These are phyloP conservation scores for Aureobasidium sp. DNA, from an alignment of 2,329 filamentous ascomycete genomes.

Conservation along the genomic window DNA sequence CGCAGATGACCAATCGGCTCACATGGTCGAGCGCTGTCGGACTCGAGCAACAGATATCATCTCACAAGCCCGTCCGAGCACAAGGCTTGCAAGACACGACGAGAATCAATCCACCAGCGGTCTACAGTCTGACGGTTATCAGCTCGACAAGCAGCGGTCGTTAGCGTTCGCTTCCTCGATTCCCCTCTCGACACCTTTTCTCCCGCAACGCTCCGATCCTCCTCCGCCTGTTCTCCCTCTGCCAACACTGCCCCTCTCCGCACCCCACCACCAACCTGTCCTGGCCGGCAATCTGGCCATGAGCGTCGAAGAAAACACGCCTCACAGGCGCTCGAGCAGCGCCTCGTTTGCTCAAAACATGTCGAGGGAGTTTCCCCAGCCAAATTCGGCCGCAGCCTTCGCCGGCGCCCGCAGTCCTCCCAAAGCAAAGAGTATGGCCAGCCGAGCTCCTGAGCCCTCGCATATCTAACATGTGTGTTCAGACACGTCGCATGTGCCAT, in stretches of 20 bases:
- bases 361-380: conserved; percentile 6
- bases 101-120: not conserved
- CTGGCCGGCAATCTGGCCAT: conserved; percentile 1
- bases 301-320: conserved; percentile 13
- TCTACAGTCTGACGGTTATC: conserved; percentile 6
- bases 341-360: conserved; percentile 8
- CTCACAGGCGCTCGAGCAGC: conserved; percentile 17
- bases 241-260: conserved; percentile 34
- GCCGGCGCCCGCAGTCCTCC: conserved; percentile 38
- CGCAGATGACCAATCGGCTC: conserved; percentile 13
- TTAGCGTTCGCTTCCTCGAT: conserved; percentile 5
- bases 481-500: conserved; percentile 97
- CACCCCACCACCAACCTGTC: conserved; percentile 15
- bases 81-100: not conserved
- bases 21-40: conserved; percentile 8
- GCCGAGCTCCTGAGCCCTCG: not conserved
- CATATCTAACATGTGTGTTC: conserved; percentile 20
- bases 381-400: conserved; percentile 15
- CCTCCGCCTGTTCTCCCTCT: conserved; percentile 3
- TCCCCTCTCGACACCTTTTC: conserved; percentile 10
- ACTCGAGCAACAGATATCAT: conserved; percentile 8
- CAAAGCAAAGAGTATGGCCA: conserved; percentile 41
- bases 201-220: conserved; percentile 9
- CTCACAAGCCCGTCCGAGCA: not conserved
- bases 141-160: not conserved